Evolutionary conservation across 2,329 filamentous ascomycete genomes (phyloP).

Genomic region (Penicillium concentricum): DNA sequence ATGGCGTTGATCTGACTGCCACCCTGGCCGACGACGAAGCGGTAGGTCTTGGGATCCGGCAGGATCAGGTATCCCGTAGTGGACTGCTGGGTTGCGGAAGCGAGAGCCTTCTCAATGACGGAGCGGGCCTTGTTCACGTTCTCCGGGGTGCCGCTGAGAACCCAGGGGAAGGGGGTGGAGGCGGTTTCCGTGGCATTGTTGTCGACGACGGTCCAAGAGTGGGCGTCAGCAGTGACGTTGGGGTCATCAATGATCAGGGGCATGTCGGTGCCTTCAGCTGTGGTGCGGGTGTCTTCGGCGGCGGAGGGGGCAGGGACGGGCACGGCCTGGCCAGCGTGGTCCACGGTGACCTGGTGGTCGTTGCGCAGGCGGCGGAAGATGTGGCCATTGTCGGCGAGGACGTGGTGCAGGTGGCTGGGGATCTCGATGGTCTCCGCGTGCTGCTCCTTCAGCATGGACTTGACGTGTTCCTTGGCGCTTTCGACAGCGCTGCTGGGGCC

Average conservation of each 20-base stretch:
- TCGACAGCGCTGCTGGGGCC: slow-evolving; percentile 77
- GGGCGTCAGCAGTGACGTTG: slow-evolving; percentile 60
- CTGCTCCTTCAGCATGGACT: slow-evolving; percentile 73
- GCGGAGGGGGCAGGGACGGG: slow-evolving; percentile 68
- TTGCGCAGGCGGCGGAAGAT: slow-evolving; percentile 89
- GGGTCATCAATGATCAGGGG: slow-evolving; percentile 93
- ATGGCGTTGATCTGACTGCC: slow-evolving; percentile 92
- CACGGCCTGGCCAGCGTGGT: slow-evolving; percentile 78
- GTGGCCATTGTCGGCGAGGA: slow-evolving; percentile 77
- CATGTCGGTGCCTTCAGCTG: slow-evolving; percentile 57
- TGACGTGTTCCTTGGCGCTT: slow-evolving; percentile 82
- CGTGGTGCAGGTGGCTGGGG: slow-evolving; percentile 78
- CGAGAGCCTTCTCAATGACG: slow-evolving; percentile 68
- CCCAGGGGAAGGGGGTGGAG: slow-evolving; percentile 67
- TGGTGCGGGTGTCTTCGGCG: slow-evolving; percentile 49
- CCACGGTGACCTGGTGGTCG: slow-evolving; percentile 84
- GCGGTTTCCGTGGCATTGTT: slow-evolving; percentile 28
- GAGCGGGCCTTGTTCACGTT: slow-evolving; percentile 79
- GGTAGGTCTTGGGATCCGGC: slow-evolving; percentile 84
- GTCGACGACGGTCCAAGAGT: slow-evolving; percentile 83
- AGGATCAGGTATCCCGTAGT: slow-evolving; percentile 85
- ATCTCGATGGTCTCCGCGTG: slow-evolving; percentile 85
- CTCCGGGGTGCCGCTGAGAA: slow-evolving; percentile 75
- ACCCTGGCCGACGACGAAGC: slow-evolving; percentile 83
- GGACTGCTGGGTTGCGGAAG: slow-evolving; percentile 52